Conservation (phyloP, 2,329 filamentous ascomycete species). For the Oidium heveae region DNA sequence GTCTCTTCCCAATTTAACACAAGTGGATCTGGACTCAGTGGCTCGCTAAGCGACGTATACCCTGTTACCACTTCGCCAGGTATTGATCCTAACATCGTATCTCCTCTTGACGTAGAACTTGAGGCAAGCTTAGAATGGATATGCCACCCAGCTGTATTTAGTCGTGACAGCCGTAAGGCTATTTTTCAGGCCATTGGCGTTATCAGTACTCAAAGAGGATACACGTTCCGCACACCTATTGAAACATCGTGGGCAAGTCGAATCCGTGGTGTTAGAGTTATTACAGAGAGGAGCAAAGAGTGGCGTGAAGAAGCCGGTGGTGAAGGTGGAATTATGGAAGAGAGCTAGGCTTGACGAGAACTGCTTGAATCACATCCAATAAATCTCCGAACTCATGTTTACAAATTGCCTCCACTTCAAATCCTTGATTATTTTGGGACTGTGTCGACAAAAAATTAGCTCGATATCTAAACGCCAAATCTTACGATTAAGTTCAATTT, state of each 20-base stretch:
- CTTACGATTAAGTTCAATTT: too few species aligned
- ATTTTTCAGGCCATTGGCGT: conserved; percentile 92
- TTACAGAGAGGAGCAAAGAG: conserved; percentile 65
- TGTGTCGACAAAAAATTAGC: too few species aligned
- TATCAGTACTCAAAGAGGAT: conserved; percentile 80
- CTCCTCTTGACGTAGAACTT: conserved; percentile 72
- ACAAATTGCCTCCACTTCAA: too few species aligned
- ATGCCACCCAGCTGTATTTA: conserved; percentile 83
- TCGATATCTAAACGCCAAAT: too few species aligned
- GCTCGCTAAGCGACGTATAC: conserved; percentile 23
- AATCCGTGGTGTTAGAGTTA: conserved; percentile 52
- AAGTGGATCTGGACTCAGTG: conserved; percentile 20
- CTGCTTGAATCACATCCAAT: too few species aligned
- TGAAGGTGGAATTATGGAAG: conserved; percentile 14
- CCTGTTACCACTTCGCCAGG: conserved; percentile 34
- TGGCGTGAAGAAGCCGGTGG: conserved; percentile 55
- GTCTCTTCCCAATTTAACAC: conserved; percentile 7
- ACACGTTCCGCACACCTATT: conserved; percentile 74
- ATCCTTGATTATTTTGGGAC: too few species aligned
- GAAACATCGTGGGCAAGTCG: conserved; percentile 76
- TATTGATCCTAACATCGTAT: conserved; percentile 64
- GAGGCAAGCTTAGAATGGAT: conserved; percentile 92
- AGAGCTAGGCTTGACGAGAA: conserved; percentile 7
- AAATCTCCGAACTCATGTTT: too few species aligned
- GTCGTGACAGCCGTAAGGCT: conserved; percentile 79